Evolutionary conservation across 495 filamentous ascomycete genomes (phyloP).

Genomic region (Penicillium canariense): DNA sequence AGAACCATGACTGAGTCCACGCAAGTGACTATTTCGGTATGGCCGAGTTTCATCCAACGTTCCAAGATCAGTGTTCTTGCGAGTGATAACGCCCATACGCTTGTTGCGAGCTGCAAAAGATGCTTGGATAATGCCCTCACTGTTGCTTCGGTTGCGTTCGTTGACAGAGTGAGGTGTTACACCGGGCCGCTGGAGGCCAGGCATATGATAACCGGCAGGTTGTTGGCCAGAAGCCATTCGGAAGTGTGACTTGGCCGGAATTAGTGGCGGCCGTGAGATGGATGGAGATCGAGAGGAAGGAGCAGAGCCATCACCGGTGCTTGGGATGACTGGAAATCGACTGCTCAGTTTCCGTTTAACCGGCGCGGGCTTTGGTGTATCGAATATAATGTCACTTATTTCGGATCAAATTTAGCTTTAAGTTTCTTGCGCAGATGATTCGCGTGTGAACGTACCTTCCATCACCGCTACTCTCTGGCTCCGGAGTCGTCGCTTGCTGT

Average conservation of each 20-base stretch:
- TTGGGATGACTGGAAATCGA: slow-evolving; percentile 81
- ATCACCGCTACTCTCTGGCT: slow-evolving; percentile 64
- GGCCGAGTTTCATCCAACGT: slow-evolving; percentile 71
- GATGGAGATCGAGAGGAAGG: slow-evolving; percentile 62
- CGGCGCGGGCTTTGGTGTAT: slow-evolving; percentile 74
- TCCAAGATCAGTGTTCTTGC: slow-evolving; percentile 69
- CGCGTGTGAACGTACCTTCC: slow-evolving; percentile 51
- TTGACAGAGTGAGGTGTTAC: slow-evolving; percentile 65
- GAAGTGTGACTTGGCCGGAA: slow-evolving; percentile 74
- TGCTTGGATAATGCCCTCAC: slow-evolving; percentile 72
- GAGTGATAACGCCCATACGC: slow-evolving; percentile 83
- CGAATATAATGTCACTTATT: slow-evolving; percentile 50
- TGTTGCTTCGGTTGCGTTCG: slow-evolving; percentile 86
- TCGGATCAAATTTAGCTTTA: not conserved
- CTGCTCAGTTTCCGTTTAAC: slow-evolving; percentile 70
- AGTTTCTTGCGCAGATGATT: not conserved
- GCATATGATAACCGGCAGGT: slow-evolving; percentile 52
- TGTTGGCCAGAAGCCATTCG: slow-evolving; percentile 71
- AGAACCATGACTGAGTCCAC: slow-evolving; percentile 78
- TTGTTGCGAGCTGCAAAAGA: slow-evolving; percentile 56
- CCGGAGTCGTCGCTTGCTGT: slow-evolving; percentile 46
- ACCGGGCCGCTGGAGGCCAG: slow-evolving; percentile 62
- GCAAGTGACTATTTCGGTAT: slow-evolving; percentile 75
- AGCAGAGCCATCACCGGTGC: slow-evolving; percentile 44
- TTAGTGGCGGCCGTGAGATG: slow-evolving; percentile 63